These are phyloP conservation scores for Geosmithia putterillii DNA, from an alignment of 2,329 filamentous ascomycete genomes.

Conservation along the genomic window DNA sequence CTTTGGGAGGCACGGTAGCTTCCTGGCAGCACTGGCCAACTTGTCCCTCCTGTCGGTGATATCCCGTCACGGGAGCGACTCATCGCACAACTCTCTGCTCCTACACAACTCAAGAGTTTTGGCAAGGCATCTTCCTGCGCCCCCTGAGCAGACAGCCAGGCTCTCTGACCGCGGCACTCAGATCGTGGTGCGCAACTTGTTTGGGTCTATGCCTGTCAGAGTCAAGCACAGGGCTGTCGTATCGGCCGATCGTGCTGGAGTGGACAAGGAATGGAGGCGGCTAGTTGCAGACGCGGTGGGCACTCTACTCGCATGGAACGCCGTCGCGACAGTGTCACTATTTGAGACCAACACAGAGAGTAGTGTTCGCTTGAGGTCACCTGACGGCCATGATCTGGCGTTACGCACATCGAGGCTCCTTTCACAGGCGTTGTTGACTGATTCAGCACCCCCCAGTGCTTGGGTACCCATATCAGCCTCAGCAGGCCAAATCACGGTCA, in stretches of 20 bases:
- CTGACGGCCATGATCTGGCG: conserved; percentile 8
- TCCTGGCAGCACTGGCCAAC: conserved; percentile 64
- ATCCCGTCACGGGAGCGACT: conserved; percentile 52
- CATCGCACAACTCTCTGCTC: conserved; percentile 51
- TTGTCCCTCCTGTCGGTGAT: conserved; percentile 67
- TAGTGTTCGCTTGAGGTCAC: conserved; percentile 22
- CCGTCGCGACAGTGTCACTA: conserved; percentile 42
- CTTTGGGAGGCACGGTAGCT: conserved; percentile 61
- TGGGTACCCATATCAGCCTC: conserved; percentile 67
- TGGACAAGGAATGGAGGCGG: conserved; percentile 52
- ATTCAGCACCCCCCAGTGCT: conserved; percentile 32
- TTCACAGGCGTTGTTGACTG: conserved; percentile 51
- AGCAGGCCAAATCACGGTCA: conserved; percentile 46
- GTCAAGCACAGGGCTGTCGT: conserved; percentile 63
- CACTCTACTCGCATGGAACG: conserved; percentile 59
- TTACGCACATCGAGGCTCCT: conserved; percentile 36
- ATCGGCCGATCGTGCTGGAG: conserved; percentile 32
- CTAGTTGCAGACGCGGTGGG: conserved; percentile 47
- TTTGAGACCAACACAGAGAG: conserved; percentile 32
- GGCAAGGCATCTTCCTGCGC: conserved; percentile 49
- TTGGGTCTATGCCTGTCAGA: conserved; percentile 82
- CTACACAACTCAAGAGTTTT: conserved; percentile 60
- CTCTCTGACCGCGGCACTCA: conserved; percentile 58
- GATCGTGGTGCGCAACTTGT: conserved; percentile 66
- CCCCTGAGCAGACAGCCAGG: conserved; percentile 42